Evolutionary conservation across 169 alveolate genomes (phyloP), one percentile per base, ranked within the genome.

Genomic region (Eimeria zaria): DNA sequence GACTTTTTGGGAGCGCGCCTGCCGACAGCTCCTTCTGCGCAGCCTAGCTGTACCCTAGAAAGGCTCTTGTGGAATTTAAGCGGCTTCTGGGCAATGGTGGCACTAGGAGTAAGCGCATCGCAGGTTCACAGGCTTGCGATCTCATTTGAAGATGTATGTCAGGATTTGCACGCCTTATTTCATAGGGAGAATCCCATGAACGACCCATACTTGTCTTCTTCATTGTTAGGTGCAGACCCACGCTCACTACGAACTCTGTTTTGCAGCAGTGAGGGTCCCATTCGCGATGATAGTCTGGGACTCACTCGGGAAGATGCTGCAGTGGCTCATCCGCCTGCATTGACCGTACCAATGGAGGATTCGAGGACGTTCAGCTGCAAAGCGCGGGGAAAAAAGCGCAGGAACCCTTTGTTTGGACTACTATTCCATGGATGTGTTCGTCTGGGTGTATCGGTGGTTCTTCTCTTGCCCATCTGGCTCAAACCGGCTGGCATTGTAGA

Each of bases 61-160:
- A 44, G 64, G 53, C 44, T 85, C 44, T 30, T 85, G 27, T 85
- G 93, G 93, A 85, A 85, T 39, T 85, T 85, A 36, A 85, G 80
- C 33, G 93, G 93, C 62, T 85, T 85, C 93, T 85, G 93, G 93
- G 80, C 81, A 44, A 60, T 85, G 58, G 27, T 85, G 27, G 93
- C 93, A 1, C 39, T 85, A n/a, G 93, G 93, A 36, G 18, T 85
- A 8, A 85, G 93, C 41, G 93, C 93, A 12, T 36, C 93, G 41
- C 93, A 85, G 58, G 81, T 85, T 11, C 93, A 85, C 62, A 58
- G 80, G 93, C 58, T 85, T 48, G 22, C 93, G 58, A 6, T n/a
- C 24, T 41, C 93, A 30, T 85, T 85, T 85, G 80, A 58, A 20
- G 76, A 39, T 41, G 62, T 62, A 20, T 41, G 60, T 62, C 93